Evolutionary conservation across 1,139 yeast species (phyloP).

Genomic region (Protomyces inouyei): DNA sequence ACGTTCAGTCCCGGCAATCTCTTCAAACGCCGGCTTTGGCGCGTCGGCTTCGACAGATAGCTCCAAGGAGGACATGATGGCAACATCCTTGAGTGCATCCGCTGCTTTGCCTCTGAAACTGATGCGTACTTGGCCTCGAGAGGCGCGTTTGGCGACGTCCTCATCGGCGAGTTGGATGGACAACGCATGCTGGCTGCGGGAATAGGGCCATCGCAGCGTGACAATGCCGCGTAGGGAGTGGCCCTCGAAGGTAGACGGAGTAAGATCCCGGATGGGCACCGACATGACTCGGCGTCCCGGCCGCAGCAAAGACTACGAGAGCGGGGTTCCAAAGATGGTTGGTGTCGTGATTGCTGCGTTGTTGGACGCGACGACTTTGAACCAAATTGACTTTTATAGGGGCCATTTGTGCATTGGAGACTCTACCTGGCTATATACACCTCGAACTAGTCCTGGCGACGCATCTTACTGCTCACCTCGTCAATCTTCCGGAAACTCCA

Average conservation of each 20-base stretch:
- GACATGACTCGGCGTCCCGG: background rate
- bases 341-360: too few species aligned
- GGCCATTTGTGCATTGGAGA: too few species aligned
- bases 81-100: conserved; percentile 16
- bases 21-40: background rate
- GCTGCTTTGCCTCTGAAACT: conserved; percentile 29
- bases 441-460: background rate
- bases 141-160: conserved; percentile 27
- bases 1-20: background rate
- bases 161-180: conserved; percentile 29
- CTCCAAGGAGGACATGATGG: conserved; percentile 1
- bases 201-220: conserved; percentile 32
- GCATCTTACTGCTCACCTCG: conserved; percentile 35
- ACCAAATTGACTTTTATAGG: too few species aligned
- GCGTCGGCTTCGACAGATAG: conserved; percentile 1
- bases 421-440: too few species aligned
- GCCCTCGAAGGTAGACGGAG: conserved; percentile 4
- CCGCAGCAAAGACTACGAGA: background rate
- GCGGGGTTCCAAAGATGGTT: too few species aligned
- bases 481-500: conserved; percentile 90
- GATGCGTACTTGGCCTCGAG: conserved; percentile 31
- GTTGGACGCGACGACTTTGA: too few species aligned
- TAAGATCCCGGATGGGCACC: conserved; percentile 7
- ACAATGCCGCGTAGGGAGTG: conserved; percentile 27
- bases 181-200: conserved; percentile 25